These are phyloP conservation scores for Globisporangium echinulatum DNA, from an alignment of 352 stramenopile species.

Conservation along the genomic window DNA sequence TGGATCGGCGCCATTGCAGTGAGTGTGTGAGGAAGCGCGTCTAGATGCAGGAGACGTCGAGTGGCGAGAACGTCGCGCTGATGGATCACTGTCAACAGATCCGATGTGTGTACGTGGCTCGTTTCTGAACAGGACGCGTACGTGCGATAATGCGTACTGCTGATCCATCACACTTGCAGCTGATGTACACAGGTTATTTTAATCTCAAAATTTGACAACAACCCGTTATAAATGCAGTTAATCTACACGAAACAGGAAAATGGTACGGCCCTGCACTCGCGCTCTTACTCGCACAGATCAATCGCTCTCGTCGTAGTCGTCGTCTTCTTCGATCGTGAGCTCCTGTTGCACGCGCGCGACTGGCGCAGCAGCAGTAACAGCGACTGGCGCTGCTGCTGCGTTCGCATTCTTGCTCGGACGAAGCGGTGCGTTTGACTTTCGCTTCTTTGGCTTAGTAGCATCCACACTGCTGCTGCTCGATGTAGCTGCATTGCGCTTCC, in stretches of 20 bases:
- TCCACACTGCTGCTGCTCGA: background rate
- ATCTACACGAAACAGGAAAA: background rate
- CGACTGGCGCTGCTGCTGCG: conserved; percentile 5
- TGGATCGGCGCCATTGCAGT: too few species aligned
- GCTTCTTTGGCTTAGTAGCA: background rate
- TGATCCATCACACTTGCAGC: too few species aligned
- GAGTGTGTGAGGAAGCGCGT: too few species aligned
- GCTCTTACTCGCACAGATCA: conserved; percentile 2
- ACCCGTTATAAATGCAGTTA: too few species aligned
- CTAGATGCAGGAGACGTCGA: too few species aligned
- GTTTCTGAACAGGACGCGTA: too few species aligned
- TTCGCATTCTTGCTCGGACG: conserved; percentile 3
- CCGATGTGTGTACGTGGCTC: too few species aligned
- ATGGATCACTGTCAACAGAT: too few species aligned
- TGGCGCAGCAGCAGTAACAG: background rate
- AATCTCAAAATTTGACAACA: too few species aligned
- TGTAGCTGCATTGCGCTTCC: conserved; percentile 6
- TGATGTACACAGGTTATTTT: too few species aligned
- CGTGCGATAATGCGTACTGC: too few species aligned
- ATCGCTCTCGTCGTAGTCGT: conserved; percentile 73
- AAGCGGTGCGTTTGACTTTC: background rate
- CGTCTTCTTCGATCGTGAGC: conserved; percentile 53
- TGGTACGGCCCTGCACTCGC: conserved; percentile 21
- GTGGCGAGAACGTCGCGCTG: too few species aligned
- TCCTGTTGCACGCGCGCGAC: background rate